Percentiles rank a stretch among this genome's conserved stretches.
Conservation (phyloP, 371 early-diverging fungal genomes). For the Sporodiniella umbellata region DNA sequence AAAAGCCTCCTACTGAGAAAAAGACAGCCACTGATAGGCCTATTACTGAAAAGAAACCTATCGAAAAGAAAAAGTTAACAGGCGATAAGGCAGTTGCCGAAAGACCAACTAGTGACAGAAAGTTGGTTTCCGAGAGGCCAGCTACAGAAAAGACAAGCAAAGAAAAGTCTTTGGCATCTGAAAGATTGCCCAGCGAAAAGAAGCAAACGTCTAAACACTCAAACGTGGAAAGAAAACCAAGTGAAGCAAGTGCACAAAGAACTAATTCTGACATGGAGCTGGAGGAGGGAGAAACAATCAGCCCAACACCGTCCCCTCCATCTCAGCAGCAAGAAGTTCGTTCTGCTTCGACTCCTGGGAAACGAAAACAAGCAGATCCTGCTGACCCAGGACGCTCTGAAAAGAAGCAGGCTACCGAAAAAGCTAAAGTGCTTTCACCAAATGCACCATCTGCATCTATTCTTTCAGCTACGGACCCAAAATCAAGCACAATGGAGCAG, state of each 20-base stretch:
- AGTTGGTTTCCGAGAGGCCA: background rate
- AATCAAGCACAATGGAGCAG: slow-evolving; percentile 33
- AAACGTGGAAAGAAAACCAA: background rate
- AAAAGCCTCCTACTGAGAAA: too few species aligned
- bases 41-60: too few species aligned
- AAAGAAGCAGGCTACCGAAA: background rate
- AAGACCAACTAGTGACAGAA: too few species aligned
- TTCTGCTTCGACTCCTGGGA: background rate
- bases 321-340: background rate
- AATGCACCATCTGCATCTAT: background rate
- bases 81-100: too few species aligned
- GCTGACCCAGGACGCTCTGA: background rate
- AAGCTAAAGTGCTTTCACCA: background rate
- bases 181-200: too few species aligned
- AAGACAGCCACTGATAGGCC: too few species aligned
- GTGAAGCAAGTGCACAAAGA: background rate
- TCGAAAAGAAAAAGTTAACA: too few species aligned
- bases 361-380: background rate
- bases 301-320: slow-evolving; percentile 20
- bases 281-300: slow-evolving; percentile 27
- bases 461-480: slow-evolving; percentile 18
- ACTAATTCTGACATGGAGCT: slow-evolving; percentile 9
- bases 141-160: too few species aligned
- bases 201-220: background rate
- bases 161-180: too few species aligned